Conservation (phyloP, 306 rosid genomes). For the Prunus padus region DNA sequence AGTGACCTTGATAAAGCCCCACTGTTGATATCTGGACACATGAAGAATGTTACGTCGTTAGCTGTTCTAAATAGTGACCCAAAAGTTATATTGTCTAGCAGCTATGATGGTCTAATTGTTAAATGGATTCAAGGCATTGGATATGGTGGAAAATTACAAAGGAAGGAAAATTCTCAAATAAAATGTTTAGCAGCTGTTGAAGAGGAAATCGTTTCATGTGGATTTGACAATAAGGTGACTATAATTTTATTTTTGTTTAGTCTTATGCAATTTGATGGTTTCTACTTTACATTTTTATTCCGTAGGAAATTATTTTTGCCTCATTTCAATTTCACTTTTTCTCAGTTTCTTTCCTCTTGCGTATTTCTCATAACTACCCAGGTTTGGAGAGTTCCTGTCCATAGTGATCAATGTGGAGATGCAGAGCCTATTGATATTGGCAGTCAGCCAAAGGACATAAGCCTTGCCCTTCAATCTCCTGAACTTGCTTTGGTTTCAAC, state of each 20-base stretch:
- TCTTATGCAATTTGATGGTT: constrained; percentile 24
- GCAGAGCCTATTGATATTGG: constrained; percentile 85
- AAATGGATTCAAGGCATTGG: constrained; percentile 94
- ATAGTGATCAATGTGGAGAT: constrained; percentile 72
- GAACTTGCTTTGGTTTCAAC: constrained; percentile 79
- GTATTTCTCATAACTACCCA: constrained; percentile 28
- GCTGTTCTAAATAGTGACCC: constrained; percentile 69
- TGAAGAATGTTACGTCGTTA: constrained; percentile 86
- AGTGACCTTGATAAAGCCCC: constrained; percentile 85
- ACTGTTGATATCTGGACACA: constrained; percentile 67
- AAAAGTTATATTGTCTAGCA: constrained; percentile 68
- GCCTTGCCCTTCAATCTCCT: constrained; percentile 73
- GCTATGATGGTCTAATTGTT: constrained; percentile 88
- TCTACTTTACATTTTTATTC: not conserved
- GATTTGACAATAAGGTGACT: constrained; percentile 81
- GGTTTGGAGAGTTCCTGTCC: constrained; percentile 73
- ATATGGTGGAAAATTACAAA: constrained; percentile 72
- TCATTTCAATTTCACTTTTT: not conserved
- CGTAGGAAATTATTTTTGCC: not conserved
- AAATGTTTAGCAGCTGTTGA: constrained; percentile 77
- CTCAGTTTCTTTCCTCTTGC: constrained; percentile 14
- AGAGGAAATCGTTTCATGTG: constrained; percentile 76
- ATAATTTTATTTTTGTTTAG: not conserved
- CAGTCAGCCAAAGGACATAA: constrained; percentile 87
- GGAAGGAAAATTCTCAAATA: constrained; percentile 84